Evolutionary conservation across 371 early-diverging fungal genomes (phyloP), one percentile per base, ranked within the genome.

Genomic region (Circinella minor): DNA sequence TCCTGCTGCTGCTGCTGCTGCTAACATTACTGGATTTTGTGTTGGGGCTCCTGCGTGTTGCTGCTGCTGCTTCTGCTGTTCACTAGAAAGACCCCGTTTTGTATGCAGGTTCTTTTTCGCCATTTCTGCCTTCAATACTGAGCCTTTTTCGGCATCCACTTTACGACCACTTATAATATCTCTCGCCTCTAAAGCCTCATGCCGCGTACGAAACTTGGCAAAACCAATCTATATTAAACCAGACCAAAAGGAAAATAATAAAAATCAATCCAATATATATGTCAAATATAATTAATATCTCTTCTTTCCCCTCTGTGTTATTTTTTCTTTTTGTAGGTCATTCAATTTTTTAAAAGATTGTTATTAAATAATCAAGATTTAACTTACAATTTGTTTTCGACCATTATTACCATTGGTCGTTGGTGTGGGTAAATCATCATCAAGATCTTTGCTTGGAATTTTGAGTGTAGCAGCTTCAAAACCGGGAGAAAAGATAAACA

Each of bases 401-500:
- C 63, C 49, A 36, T 36, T 61, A 47, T 36, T 65, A 13, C 20
- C 15, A 7, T 7, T 51, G 46, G 67, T 8, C 20, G 46, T 34
- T 48, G 51, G 4, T 13, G 51, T 51, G 36, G 51, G 57, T 34
- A 74, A 73, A 64, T 84, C 85, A 20, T 88, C 87, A 36, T 83
- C 81, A 49, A 77, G 77, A 27, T 88, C 88, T 71, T 82, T 82
- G 68, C 82, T 78, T 18, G 93, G 94, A 17, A 87, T 81, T 80
- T 96, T 96, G 61, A 97, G 87, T 1, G 93, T 92, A 4, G 97
- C 96, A 1, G 94, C 96, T 76, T 96, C 96, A 73, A 96, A 97
- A 11, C 97, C 98, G 15, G 93, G 88, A 10, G 91, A 91, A 76
- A 97, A 96, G 46, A 91, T 92, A 82, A 97, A 97, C 96, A 96